Evolutionary conservation across 163 green algal species (phyloP), one percentile per base, ranked within the genome.

Genomic region (Chlorella variabilis): DNA sequence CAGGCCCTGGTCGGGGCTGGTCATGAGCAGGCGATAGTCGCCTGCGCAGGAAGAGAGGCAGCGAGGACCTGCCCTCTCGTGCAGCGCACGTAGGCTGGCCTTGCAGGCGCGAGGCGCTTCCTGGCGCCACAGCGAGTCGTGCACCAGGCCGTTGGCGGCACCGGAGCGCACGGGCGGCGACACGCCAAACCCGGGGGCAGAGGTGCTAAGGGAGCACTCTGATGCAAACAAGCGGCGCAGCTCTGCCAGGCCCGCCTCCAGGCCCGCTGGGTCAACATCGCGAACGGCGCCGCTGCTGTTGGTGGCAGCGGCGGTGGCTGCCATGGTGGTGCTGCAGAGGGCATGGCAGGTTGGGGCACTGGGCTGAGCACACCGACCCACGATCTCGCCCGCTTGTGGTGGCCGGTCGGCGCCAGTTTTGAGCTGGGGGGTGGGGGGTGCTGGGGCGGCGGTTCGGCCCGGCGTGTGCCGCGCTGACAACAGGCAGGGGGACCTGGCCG

Each of bases 1-100:
- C 48, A 66, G 20, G 23, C 48, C 33, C 48, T 77, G 70, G 45
- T 77, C 70, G 4, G 70, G 70, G 45, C 45, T 66, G 31, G 70
- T 45, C 70, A 77, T 77, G 17, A 77, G 70, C 70, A 77, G 70
- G 31, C 70, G 70, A 29, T 77, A 77, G 70, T 77, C 70, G 18
- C 70, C 70, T n/a, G 70, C 51, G 33, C 70, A 77, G 20, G 70
- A 65, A 48, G 70, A 38, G 45, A 77, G 70, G 48, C 48, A 65
- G 70, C 70, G 48, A 11, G 48, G 70, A 21, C 70, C 70, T 15
- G 70, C 70, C n/a, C 70, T 45, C 48, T 77, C 70, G 21, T 77
- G 70, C 45, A 77, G 70, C 18, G 33, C 70, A 39, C 70, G 70
- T 48, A 77, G 70, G 70, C 70, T 77, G 48, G 70, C 70, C 31